These are phyloP conservation scores for Ganoderma multipileum DNA, from an alignment of 1,284 basidiomycete genomes.

Conservation along the genomic window DNA sequence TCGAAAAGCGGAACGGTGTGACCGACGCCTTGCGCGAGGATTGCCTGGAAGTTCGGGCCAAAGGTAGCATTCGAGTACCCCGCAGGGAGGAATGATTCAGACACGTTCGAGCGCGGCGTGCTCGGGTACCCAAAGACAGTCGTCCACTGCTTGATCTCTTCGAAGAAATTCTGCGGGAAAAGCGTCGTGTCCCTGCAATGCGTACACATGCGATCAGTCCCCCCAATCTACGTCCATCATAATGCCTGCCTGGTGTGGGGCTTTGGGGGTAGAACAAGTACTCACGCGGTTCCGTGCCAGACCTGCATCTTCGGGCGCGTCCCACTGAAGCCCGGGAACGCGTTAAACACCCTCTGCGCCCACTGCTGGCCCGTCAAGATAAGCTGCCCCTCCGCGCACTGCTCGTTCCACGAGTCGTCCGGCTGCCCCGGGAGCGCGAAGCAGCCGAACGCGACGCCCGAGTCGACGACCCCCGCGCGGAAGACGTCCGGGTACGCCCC, in stretches of 20 bases:
- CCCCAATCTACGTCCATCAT: slow-evolving; percentile 43
- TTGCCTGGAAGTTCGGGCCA: slow-evolving; percentile 55
- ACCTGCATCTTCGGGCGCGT: slow-evolving; percentile 57
- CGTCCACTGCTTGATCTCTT: slow-evolving; percentile 49
- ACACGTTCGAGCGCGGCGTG: slow-evolving; percentile 43
- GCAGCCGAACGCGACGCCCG: slow-evolving; percentile 63
- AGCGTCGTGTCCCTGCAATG: slow-evolving; percentile 53
- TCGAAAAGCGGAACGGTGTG: slow-evolving; percentile 47
- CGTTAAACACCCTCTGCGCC: slow-evolving; percentile 52
- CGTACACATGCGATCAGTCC: neutral
- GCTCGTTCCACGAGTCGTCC: slow-evolving; percentile 52
- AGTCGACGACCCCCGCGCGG: slow-evolving; percentile 54
- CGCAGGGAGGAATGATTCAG: slow-evolving; percentile 43
- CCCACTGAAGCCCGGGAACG: slow-evolving; percentile 59
- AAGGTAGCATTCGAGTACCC: slow-evolving; percentile 54
- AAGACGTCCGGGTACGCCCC: slow-evolving; percentile 65
- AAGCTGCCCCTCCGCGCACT: slow-evolving; percentile 47
- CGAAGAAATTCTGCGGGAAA: slow-evolving; percentile 56
- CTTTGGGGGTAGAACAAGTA: neutral
- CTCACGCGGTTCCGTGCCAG: slow-evolving; percentile 61
- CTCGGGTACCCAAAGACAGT: slow-evolving; percentile 22
- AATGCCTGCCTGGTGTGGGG: neutral
- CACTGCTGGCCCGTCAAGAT: slow-evolving; percentile 55
- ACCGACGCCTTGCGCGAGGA: slow-evolving; percentile 49
- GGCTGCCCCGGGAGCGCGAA: slow-evolving; percentile 51